A percentile compares a stretch with the other conserved stretches of the same genome.
Conservation (phyloP, 164 flowering plant genomes). For the Dillenia turbinata region DNA sequence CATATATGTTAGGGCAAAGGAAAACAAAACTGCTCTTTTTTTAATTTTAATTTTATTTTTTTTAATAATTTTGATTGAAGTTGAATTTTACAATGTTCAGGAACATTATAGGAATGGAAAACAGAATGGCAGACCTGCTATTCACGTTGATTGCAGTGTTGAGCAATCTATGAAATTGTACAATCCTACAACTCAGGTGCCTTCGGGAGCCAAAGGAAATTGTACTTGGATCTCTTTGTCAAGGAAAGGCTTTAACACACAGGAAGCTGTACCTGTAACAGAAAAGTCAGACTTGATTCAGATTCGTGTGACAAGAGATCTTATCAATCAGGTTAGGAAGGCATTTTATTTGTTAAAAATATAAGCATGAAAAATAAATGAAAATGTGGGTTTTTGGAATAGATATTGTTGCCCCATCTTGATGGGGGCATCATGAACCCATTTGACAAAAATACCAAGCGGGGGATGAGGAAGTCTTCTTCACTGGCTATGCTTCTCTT, state of each 20-base stretch:
- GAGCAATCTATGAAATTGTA: constrained; percentile 10
- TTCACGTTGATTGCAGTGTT: constrained; percentile 12
- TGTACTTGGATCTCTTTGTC: constrained; percentile 6
- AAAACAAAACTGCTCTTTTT: no score
- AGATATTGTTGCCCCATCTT: no score
- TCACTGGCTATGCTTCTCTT: no score
- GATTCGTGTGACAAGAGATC: constrained; percentile 28
- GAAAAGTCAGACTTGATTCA: constrained; percentile 17
- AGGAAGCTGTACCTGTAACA: constrained; percentile 7
- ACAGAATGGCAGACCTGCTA: constrained; percentile 8
- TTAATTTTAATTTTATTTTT: no score
- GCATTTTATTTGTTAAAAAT: neutral
- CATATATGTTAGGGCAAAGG: no score
- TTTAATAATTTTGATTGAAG: no score
- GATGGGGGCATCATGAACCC: no score
- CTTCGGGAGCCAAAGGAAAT: constrained; percentile 13
- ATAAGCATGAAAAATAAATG: no score
- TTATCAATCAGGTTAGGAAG: constrained; percentile 31
- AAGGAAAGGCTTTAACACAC: constrained; percentile 4
- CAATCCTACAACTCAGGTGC: constrained; percentile 9
- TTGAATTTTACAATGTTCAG: constrained; percentile 11
- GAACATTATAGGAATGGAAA: constrained; percentile 13
- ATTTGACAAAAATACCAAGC: no score
- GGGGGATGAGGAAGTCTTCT: no score
- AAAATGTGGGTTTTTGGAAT: no score